Conservation (phyloP, 139 green algal species). For the Closterium sp. region DNA sequence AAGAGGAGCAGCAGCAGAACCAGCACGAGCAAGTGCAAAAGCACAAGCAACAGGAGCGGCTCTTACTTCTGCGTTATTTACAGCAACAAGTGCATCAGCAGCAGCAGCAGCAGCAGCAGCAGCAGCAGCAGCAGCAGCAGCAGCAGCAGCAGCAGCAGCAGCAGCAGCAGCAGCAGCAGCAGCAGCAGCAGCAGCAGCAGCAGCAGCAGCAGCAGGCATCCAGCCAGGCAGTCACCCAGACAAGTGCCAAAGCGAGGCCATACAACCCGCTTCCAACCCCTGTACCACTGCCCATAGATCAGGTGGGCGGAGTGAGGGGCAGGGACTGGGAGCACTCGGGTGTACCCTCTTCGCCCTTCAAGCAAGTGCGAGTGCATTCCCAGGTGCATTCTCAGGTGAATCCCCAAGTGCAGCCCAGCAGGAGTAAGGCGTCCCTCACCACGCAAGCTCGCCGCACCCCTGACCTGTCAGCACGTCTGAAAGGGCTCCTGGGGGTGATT, state of each 20-base stretch:
- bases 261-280: neutral
- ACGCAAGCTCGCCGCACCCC: neutral
- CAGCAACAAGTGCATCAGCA: neutral
- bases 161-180: too few relatives aligned
- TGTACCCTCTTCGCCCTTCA: neutral
- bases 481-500: neutral
- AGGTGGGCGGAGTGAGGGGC: neutral
- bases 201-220: neutral
- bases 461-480: neutral
- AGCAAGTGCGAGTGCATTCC: neutral
- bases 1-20: neutral
- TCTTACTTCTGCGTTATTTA: neutral
- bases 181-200: neutral
- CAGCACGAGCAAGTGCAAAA: neutral
- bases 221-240: neutral
- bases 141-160: too few relatives aligned
- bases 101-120: too few relatives aligned
- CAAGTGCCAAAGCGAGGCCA: neutral
- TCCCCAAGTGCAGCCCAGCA: neutral
- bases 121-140: too few relatives aligned
- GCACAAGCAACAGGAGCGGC: neutral
- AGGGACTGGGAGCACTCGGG: neutral
- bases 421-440: neutral
- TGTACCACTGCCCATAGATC: neutral
- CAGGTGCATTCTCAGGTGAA: neutral